phyloP scores from a whole-genome alignment of 164 flowering plant genomes.

The Aristolochia contorta region DNA sequence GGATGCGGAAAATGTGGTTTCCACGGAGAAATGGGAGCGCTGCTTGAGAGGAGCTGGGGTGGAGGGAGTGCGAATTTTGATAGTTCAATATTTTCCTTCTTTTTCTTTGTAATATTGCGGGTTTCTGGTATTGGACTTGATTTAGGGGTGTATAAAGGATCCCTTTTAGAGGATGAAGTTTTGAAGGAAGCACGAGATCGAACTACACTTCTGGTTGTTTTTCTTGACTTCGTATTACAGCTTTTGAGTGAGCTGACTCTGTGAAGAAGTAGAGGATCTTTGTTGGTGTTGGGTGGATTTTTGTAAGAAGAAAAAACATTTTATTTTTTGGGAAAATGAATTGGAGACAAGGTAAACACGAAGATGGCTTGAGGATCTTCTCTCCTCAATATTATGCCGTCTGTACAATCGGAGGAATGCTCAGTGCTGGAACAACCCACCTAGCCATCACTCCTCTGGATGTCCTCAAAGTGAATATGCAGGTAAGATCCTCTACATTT shows the following conservation, averaged over 20 bases:
- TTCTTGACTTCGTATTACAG: background rate
- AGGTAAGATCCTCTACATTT: slow-evolving; percentile 21
- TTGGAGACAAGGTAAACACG: background rate
- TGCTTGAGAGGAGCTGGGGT: background rate
- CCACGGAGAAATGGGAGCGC: background rate
- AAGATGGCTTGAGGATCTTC: slow-evolving; percentile 22
- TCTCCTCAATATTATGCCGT: slow-evolving; percentile 42
- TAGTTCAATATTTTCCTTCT: background rate
- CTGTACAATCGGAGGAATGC: slow-evolving; percentile 59
- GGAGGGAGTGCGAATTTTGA: background rate
- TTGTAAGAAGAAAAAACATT: background rate
- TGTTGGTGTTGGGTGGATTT: background rate
- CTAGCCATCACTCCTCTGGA: slow-evolving; percentile 70
- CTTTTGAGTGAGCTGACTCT: background rate
- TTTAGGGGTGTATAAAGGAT: too few relatives aligned
- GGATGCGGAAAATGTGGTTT: background rate
- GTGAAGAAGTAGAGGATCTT: background rate
- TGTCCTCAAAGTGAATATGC: slow-evolving; percentile 81
- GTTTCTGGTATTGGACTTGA: too few relatives aligned
- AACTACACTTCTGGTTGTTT: background rate
- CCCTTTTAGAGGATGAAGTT: background rate
- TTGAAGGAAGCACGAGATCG: background rate
- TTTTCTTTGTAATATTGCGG: too few relatives aligned
- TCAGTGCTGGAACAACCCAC: slow-evolving; percentile 76
- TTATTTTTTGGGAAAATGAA: background rate